A percentile compares a stretch with the other conserved stretches of the same genome.
phyloP scores from a whole-genome alignment of 2,329 filamentous ascomycete species.

The Epichloe glyceriae region DNA sequence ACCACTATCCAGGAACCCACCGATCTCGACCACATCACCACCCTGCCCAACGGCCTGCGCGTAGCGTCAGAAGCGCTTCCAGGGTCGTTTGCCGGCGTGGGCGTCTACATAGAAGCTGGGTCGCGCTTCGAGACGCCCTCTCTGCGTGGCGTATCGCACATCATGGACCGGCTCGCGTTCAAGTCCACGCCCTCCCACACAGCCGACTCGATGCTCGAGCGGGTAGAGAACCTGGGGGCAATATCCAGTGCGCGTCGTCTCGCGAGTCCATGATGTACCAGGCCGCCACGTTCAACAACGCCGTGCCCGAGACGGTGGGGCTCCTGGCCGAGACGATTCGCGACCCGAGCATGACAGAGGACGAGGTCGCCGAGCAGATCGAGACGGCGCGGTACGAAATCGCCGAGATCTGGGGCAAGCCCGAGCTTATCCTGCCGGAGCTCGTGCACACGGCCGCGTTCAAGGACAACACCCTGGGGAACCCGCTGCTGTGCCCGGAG shows the following conservation, averaged over 20 bases:
- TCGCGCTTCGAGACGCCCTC: constrained; percentile 84
- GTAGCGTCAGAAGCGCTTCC: constrained; percentile 91
- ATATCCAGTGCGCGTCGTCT: constrained; percentile 93
- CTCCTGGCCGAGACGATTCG: constrained; percentile 90
- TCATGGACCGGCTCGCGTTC: constrained; percentile 91
- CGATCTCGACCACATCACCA: constrained; percentile 78
- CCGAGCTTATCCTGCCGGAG: constrained; percentile 89
- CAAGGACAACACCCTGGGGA: constrained; percentile 90
- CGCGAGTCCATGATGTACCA: constrained; percentile 98
- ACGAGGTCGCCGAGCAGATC: constrained; percentile 77
- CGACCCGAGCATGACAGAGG: constrained; percentile 69
- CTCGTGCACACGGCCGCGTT: constrained; percentile 91
- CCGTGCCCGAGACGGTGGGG: constrained; percentile 69
- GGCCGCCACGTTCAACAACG: constrained; percentile 90
- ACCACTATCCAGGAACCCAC: constrained; percentile 49
- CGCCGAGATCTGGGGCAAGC: constrained; percentile 93
- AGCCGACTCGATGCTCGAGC: constrained; percentile 76
- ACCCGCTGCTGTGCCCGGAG: constrained; percentile 80
- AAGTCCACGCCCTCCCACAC: constrained; percentile 65
- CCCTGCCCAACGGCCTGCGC: constrained; percentile 80
- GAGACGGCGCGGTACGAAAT: constrained; percentile 93
- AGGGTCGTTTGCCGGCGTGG: constrained; percentile 87
- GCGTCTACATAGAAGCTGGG: constrained; percentile 90
- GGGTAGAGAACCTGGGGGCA: constrained; percentile 83
- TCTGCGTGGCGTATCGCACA: constrained; percentile 83